Evolutionary conservation across 208 protist species (phyloP).

Genomic region (Strigomonas oncopelti): DNA sequence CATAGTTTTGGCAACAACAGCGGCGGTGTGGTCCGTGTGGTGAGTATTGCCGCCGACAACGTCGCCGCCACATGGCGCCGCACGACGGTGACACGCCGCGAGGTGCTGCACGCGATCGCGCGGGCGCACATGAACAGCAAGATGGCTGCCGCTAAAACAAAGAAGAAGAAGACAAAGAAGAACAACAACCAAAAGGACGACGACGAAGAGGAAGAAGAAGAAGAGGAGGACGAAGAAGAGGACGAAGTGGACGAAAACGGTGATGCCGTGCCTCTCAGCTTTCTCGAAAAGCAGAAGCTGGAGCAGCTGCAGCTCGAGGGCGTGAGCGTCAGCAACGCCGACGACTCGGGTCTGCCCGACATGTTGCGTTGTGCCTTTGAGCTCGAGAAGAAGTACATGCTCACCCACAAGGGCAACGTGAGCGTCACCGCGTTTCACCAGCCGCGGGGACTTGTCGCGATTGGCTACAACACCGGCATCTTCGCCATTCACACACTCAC

Average conservation of each 20-base stretch:
- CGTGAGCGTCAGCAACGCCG: conserved; percentile 68
- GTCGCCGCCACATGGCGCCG: conserved; percentile 76
- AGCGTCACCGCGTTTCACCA: conserved; percentile 76
- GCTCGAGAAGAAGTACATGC: conserved; percentile 81
- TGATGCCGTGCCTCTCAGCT: conserved; percentile 51
- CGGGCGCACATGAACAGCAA: conserved; percentile 55
- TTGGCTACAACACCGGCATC: conserved; percentile 89
- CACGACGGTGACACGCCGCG: conserved; percentile 57
- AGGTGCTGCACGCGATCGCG: conserved; percentile 83
- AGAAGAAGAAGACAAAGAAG: conserved; percentile 4
- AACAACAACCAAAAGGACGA: conserved; percentile 9
- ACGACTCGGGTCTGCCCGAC: conserved; percentile 64
- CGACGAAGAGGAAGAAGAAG: conserved; percentile 14
- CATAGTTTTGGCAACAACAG: not conserved
- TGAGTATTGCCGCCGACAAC: conserved; percentile 83
- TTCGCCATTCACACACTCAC: conserved; percentile 82
- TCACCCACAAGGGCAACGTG: conserved; percentile 85
- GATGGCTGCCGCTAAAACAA: conserved; percentile 17
- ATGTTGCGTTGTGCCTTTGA: conserved; percentile 80
- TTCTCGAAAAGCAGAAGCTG: conserved; percentile 72
- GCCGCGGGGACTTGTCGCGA: conserved; percentile 68
- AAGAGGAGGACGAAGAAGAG: conserved; percentile 17
- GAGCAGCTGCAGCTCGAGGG: conserved; percentile 76
- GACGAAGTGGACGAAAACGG: conserved; percentile 26
- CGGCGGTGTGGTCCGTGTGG: conserved; percentile 28